Base-by-base conservation (phyloP, 306 rosid genomes). In the Acacia crassicarpa region DNA sequence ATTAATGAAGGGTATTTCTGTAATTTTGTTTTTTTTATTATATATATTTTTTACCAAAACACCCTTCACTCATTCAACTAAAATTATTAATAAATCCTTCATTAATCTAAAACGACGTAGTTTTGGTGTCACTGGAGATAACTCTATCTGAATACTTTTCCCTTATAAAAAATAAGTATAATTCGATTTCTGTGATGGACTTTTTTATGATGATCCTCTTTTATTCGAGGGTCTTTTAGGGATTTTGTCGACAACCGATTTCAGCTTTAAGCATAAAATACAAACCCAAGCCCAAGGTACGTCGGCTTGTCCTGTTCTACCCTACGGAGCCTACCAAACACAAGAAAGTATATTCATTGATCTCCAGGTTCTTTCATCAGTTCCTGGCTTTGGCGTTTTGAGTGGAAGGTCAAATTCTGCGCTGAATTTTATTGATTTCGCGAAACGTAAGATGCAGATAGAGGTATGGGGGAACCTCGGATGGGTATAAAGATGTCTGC, bases 361-460 rank as follows among this genome's bases (percentile, higher is more conserved):
- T 59, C 45, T 51, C 45, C 19, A 5, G 4, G 11, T 56, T 17
- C 74, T 33, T 48, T 30, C 25, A 9, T 8, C 46, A 73, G 58
- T 46, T 46, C 14, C 20, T 48, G 62, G 1, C 7, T 25, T 1
- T 10, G 22, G 65, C 46, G 65, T 32, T 15, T 33, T 49, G 46
- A 9, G 65, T 30, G 77, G 15, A 51, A 32, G 63, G 19, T 32
- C 48, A 53, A 33, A 32, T 22, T 33, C 25, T 27, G 44, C 45
- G 0, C 46, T 9, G 32, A 32, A 32, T 53, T 32, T 5, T 38
- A 38, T 38, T 74, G 65, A 33, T 74, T 74, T 32, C 48, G 2
- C 9, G 41, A 0, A 16, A 25, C 9, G 46, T 84, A 88, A 78
- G 86, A 92, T 90, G 97, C 91, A 58, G 91, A 87, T 71, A 51